Evolutionary conservation across 1,284 basidiomycete genomes (phyloP).

Genomic region (Puccinia coronata): DNA sequence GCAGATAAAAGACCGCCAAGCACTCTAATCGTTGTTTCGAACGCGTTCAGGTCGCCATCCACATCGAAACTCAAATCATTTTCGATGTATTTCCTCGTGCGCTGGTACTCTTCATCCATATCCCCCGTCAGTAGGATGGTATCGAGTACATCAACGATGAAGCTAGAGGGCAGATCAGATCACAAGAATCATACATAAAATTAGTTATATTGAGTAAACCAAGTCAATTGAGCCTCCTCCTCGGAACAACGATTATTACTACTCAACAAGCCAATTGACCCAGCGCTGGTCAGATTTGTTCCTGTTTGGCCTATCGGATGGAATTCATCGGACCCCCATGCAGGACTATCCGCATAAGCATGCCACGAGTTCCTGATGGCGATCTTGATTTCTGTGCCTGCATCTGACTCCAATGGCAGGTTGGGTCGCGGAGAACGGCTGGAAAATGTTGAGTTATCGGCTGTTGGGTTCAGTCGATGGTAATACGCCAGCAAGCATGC

Average conservation of each 20-base stretch:
- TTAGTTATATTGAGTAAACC: background rate
- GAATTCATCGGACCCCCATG: conserved; percentile 49
- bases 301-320: conserved; percentile 29
- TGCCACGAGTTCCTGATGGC: conserved; percentile 35
- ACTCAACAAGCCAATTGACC: conserved; percentile 23
- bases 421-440: background rate
- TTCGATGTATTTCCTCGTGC: conserved; percentile 60
- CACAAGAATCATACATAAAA: background rate
- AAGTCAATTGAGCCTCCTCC: no score
- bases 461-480: background rate
- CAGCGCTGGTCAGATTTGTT: conserved; percentile 29
- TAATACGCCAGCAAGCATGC: background rate
- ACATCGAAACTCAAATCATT: conserved; percentile 73
- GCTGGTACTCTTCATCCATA: conserved; percentile 29
- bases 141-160: conserved; percentile 46
- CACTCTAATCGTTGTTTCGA: conserved; percentile 84
- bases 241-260: background rate
- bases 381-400: conserved; percentile 9
- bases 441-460: background rate
- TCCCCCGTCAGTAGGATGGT: conserved; percentile 31
- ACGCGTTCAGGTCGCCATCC: conserved; percentile 81
- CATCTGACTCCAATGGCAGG: conserved; percentile 22
- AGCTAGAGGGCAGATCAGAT: conserved; percentile 3
- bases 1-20: conserved; percentile 81
- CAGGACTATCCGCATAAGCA: conserved; percentile 42